Base-by-base conservation (phyloP, 805 yeast genomes). In the Zygoascus tannicola region DNA sequence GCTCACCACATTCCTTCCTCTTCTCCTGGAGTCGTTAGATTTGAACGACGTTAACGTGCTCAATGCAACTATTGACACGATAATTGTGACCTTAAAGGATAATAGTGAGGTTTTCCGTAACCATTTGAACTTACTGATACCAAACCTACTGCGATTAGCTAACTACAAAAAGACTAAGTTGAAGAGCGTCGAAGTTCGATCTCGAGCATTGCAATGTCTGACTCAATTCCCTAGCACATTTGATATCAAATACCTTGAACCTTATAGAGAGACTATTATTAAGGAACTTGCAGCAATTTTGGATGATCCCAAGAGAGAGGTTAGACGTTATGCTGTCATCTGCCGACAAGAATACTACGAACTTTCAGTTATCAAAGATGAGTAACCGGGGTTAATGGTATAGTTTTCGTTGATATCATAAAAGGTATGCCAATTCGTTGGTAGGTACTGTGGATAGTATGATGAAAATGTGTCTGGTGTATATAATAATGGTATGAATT, bases 281-380 rank as follows among this genome's bases (percentile, higher is more conserved):
- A 59, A 54, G 16, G 69, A 67, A 12, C 63, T 84, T 37, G 66
- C 65, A 1, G 58, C 56, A 1, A 78, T 74, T 0, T 65, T 92
- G 50, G 92, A 82, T 52, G 96, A 90, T 59, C 71, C 70, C 39
- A 80, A 71, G 56, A 74, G 98, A 60, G 65, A 62, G 2, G 85
- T 90, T 1, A 74, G 98, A 56, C 81, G 78, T 57, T 70, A 76
- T 41, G 82, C 90, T 4, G 79, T 83, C 43, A 86, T 82, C 52
- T 76, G 90, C 44, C 75, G 96, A 56, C 97, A 90, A 58, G 66
- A 71, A 0, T 81, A 76, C 55, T 85, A 67, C 59, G 94, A 83
- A 51, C 51, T 71, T 44, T 28, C 37, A 15, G 35, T 18, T 5
- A 16, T 18, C 15, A 33, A 33, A 33, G 35, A 33, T 14, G 19